Base-by-base conservation (phyloP, 768 basidiomycete species). In the Hebeloma cylindrosporum region DNA sequence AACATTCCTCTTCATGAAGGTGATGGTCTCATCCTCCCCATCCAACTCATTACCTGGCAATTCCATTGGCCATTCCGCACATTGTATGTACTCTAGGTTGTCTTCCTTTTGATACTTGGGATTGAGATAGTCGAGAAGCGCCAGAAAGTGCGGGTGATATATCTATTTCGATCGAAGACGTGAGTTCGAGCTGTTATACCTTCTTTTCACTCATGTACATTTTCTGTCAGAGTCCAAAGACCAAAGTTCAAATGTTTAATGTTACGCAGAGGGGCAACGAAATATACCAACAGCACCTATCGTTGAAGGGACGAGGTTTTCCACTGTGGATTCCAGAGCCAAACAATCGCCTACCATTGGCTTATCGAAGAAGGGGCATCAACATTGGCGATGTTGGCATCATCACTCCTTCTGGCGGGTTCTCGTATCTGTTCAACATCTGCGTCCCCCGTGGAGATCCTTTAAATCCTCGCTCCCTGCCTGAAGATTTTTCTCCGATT, bases 341-440 rank as follows among this genome's bases (percentile, higher is more conserved):
- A 5, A 59, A 59, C 18, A 46, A 34, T 14, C 50, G 43, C 13
- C 46, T 61, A 6, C 59, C 62, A 52, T 32, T 60, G 58, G 40
- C 47, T 39, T 44, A 52, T 18, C 35, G 42, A n/a, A 45, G 40
- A 1, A 25, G 41, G 11, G 70, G 68, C 0, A 53, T 64, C 21
- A 54, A 48, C 25, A 67, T 71, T 32, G 71, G 71, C 4, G 71
- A 72, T 35, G 67, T 72, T n/a, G 68, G 70, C 5, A 57, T 63
- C 6, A 47, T 72, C 17, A 59, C 66, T 14, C 53, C 53, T 17
- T 46, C 51, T 21, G 69, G 69, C 18, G 50, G 47, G 5, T 72
- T 69, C 17, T 48, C 67, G 62, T 53, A 38, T 21, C 30, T 51
- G 1, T 43, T 46, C 35, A 51, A 51, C 40, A 56, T 71, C 17